Conservation (phyloP, 768 basidiomycete species). For the Leccinellum albellum region DNA sequence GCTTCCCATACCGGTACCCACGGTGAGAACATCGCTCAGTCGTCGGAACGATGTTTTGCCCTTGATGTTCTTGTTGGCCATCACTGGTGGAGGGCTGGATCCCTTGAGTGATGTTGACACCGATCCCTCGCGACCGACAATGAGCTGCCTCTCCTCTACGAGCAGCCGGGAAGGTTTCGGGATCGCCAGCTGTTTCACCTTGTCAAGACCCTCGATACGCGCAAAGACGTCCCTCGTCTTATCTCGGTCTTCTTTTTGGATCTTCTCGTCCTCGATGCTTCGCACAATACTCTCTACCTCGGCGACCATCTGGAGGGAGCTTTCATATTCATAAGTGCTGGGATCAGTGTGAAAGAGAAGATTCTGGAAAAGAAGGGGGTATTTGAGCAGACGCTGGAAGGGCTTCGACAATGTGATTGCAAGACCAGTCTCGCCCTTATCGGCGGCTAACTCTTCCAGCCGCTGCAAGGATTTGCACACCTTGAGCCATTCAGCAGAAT, state of each 20-base stretch:
- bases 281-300: conserved; percentile 96
- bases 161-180: conserved; percentile 88
- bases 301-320: conserved; percentile 92
- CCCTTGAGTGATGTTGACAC: conserved; percentile 22
- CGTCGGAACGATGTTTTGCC: conserved; percentile 87
- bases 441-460: conserved; percentile 75
- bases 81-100: conserved; percentile 35
- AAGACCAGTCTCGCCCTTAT: conserved; percentile 90
- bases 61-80: conserved; percentile 54
- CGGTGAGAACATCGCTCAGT: conserved; percentile 81
- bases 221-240: conserved; percentile 94
- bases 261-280: conserved; percentile 97
- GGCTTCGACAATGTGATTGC: conserved; percentile 96
- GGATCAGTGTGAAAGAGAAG: conserved; percentile 96
- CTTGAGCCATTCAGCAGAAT: conserved; percentile 73
- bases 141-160: conserved; percentile 69
- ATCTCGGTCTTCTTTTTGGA: conserved; percentile 92
- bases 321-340: conserved; percentile 95
- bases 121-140: conserved; percentile 32
- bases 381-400: conserved; percentile 94
- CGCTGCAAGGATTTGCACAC: conserved; percentile 70
- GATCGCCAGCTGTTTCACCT: conserved; percentile 85
- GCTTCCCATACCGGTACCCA: conserved; percentile 50
- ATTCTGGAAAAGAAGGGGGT: conserved; percentile 96
- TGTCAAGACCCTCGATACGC: conserved; percentile 93